Conservation (phyloP, 116 monocot genomes). For the Iris pallida region DNA sequence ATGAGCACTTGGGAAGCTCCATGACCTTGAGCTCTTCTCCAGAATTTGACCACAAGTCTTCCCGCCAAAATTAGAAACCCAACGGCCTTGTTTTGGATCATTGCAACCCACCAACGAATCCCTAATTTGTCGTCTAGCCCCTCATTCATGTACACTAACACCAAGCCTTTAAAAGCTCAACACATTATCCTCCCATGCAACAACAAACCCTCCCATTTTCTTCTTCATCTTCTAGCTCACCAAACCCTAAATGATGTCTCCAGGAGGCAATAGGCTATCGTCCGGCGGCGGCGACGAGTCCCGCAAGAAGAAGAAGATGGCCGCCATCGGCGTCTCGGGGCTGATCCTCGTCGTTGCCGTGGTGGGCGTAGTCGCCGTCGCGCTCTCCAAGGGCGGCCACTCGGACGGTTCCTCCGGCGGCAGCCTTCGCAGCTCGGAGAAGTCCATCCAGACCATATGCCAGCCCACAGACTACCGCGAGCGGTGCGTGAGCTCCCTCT, state of each 20-base stretch:
- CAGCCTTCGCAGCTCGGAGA: constrained; percentile 18
- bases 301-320: constrained; percentile 13
- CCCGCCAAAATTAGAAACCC: constrained; percentile 7
- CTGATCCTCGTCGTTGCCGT: constrained; percentile 50
- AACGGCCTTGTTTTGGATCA: too few relatives aligned
- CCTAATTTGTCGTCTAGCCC: neutral
- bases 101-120: neutral
- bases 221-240: neutral
- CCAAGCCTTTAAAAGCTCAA: too few relatives aligned
- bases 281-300: neutral
- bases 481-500: constrained; percentile 32
- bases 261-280: neutral
- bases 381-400: neutral
- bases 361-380: constrained; percentile 14
- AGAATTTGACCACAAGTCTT: constrained; percentile 2
- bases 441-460: constrained; percentile 48
- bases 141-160: neutral
- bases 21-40: too few relatives aligned
- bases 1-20: too few relatives aligned
- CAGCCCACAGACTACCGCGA: constrained; percentile 52
- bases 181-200: too few relatives aligned
- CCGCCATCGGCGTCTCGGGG: constrained; percentile 20
- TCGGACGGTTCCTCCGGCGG: neutral
- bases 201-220: constrained; percentile 4
- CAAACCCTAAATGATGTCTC: constrained; percentile 5